These are phyloP conservation scores for Neckera pumila DNA, from an alignment of 225 moss, liverwort and hornwort species.

Conservation along the genomic window DNA sequence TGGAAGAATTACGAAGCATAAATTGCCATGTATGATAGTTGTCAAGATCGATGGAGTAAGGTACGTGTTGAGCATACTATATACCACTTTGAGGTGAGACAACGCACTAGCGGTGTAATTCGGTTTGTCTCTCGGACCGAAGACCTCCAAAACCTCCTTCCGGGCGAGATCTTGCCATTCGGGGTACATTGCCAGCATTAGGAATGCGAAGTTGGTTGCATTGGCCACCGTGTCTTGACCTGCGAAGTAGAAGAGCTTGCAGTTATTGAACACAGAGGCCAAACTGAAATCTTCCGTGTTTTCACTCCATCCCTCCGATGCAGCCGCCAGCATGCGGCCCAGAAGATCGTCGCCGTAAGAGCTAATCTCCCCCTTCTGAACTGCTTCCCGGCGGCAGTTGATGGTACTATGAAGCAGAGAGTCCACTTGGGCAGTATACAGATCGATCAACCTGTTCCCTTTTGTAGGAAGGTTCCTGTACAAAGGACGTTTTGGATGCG, in stretches of 20 bases:
- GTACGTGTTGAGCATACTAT: background rate
- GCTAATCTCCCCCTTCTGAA: background rate
- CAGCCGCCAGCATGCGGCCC: constrained; percentile 11
- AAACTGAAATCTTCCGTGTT: background rate
- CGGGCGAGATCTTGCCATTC: constrained; percentile 21
- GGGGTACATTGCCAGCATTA: constrained; percentile 12
- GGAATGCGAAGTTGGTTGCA: background rate
- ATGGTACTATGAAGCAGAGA: background rate
- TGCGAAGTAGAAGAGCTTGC: constrained; percentile 13
- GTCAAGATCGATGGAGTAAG: background rate
- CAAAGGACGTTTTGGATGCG: background rate
- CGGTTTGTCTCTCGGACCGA: background rate
- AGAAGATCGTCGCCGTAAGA: background rate
- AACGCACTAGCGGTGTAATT: background rate
- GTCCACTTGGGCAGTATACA: background rate
- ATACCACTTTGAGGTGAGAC: constrained; percentile 8
- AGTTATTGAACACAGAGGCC: background rate
- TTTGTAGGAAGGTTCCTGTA: background rate
- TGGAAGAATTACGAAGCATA: background rate
- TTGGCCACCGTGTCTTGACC: background rate
- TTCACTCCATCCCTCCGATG: background rate
- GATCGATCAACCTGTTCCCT: background rate
- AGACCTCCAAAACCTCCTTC: background rate
- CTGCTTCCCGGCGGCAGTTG: background rate
- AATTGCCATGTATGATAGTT: background rate